A percentile compares a stretch with the other conserved stretches of the same genome.
Evolutionary conservation across 495 filamentous ascomycete genomes (phyloP).

Genomic region (Apiosordaria backusii): DNA sequence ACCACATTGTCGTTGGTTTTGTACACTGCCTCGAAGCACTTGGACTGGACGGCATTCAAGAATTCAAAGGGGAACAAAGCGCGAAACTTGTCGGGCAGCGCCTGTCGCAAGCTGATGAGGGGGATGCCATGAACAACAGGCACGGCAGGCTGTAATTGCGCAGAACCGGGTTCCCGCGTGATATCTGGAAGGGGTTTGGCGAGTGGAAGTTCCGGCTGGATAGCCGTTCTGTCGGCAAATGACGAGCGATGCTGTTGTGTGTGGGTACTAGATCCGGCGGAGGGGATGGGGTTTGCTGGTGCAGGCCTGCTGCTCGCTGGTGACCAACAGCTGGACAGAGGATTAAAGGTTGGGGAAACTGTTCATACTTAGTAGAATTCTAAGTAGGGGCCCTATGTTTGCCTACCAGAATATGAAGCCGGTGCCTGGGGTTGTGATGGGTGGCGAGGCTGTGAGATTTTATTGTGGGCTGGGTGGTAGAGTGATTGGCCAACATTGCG

Average conservation of each 20-base stretch:
- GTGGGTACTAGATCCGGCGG: neutral
- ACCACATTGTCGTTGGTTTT: conserved; percentile 77
- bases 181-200: neutral
- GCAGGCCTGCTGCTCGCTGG: no score
- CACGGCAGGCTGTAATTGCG: conserved; percentile 22
- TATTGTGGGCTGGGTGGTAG: neutral
- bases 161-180: neutral
- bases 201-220: neutral
- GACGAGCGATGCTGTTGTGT: neutral
- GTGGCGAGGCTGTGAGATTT: neutral
- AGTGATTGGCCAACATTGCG: neutral
- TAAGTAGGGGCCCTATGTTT: no score
- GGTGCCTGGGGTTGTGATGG: neutral
- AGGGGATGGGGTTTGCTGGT: neutral
- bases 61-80: conserved; percentile 73
- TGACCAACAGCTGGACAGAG: neutral
- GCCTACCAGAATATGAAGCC: neutral
- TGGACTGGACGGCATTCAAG: conserved; percentile 92
- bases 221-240: neutral
- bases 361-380: no score
- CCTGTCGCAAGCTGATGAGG: conserved; percentile 63
- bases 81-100: conserved; percentile 74
- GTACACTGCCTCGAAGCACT: conserved; percentile 73
- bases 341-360: neutral
- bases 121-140: conserved; percentile 60